Evolutionary conservation across 2,329 filamentous ascomycete species (phyloP), one percentile per base, ranked within the genome.

Genomic region (Geoglossum cookeanum): DNA sequence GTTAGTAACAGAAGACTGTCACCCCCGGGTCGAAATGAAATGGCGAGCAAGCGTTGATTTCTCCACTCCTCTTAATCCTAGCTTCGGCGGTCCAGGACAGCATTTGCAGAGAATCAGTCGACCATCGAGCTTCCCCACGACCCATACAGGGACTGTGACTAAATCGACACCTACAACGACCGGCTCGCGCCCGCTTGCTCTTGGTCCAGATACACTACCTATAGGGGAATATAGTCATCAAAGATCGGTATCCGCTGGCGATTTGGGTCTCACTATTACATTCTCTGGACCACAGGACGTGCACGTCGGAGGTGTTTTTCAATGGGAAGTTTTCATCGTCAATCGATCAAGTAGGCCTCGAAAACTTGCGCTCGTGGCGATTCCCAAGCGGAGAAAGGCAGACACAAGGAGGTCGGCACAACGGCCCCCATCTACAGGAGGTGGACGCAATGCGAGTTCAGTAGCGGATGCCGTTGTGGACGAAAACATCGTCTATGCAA

Each of bases 181-280:
- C 9, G 27, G 44, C 5, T 37, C 33, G 17, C 35, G 54, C 9
- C 27, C 44, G 11, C n/a, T 13, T 39, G 22, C 54, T 6, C 54
- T 55, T 17, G 54, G 54, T 15, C 15, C 33, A 55, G 54, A 55
- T 29, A 75, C 79, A 3, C 30, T 53, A 9, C 30, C 30, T 69
- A 77, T 58, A 55, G 64, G 61, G 17, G 63, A 61, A n/a, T 64
- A 65, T 27, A 60, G 72, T 73, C 52, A 67, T 32, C 67, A 57
- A 71, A 69, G 61, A 68, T 68, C 68, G n/a, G 68, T 39, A 76
- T 78, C 55, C 68, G 72, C 52, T 64, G 71, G 55, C 2, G 77
- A 84, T 59, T 78, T 86, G 55, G 85, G 84, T 59, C 78, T 91
- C 58, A 87, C 83, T 39, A 80, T 91, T 70, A 88, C 84, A 45